Evolutionary conservation across 352 stramenopile species (phyloP), one percentile per base, ranked within the genome.

Genomic region (Phytophthora pistaciae): DNA sequence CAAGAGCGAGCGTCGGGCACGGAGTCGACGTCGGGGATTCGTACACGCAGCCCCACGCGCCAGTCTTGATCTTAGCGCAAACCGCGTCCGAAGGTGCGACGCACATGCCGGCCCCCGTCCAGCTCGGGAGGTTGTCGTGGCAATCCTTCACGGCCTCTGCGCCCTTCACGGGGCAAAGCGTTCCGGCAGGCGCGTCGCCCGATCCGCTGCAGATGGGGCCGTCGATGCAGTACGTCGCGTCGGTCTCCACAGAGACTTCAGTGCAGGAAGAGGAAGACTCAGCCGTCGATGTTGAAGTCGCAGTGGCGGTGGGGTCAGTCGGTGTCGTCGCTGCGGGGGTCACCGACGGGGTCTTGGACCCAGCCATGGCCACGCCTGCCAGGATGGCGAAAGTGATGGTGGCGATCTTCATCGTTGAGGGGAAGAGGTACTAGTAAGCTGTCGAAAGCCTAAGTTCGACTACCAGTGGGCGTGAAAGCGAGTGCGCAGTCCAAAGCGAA

Each of bases 191-290:
- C 23, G 60, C 40, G 13, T 63, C 56, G 20, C 80, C 84, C 0
- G 71, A 64, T 62, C 85, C 83, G n/a, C 74, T 84, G 66, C 85
- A 92, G 59, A 91, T 79, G 4, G 82, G 65, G 21, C 83, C 85
- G 25, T 64, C 46, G 38, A 91, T 85, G 72, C 83, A 91, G 75
- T 90, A 91, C 4, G 85, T 91, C 10, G 83, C 85, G 36, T 91
- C 83, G 6, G 69, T 68, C 48, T 90, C 77, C 27, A 91, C 83
- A 2, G 78, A 90, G 20, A 91, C 76, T 44, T 87, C 64, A 0
- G 74, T 80, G 64, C 83, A 91, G 46, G 56, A 29, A 10, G 63
- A 44, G 14, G 53, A 68, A 62, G 53, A 20, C 40, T 31, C 14
- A 36, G 11, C 38, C 5, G 62, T 49, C 21, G 52, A 25, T 20